Percentiles rank a stretch among this genome's conserved stretches.
phyloP scores from a whole-genome alignment of 768 basidiomycete species.

The Russula compacta region DNA sequence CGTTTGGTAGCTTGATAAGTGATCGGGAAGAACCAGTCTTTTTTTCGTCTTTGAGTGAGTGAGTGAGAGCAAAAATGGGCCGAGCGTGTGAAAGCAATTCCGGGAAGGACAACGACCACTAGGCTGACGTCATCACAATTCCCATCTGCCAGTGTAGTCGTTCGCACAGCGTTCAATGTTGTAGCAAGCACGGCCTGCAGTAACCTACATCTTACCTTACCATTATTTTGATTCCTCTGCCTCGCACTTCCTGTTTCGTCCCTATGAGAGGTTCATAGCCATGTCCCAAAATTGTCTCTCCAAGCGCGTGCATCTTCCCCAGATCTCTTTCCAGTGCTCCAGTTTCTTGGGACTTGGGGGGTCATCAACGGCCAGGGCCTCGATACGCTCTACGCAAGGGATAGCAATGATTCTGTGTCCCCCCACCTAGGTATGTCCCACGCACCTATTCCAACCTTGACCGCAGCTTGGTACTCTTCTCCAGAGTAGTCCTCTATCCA shows the following conservation, averaged over 20 bases:
- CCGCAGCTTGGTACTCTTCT: slow-evolving; percentile 59
- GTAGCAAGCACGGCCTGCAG: no score
- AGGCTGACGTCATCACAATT: no score
- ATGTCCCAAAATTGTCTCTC: slow-evolving; percentile 89
- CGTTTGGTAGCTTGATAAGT: no score
- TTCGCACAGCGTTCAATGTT: no score
- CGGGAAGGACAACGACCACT: no score
- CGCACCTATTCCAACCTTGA: slow-evolving; percentile 65
- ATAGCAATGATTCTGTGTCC: background rate
- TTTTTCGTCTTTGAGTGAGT: no score
- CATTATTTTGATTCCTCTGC: background rate
- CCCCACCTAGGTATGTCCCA: background rate
- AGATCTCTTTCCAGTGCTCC: slow-evolving; percentile 59
- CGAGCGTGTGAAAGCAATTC: no score
- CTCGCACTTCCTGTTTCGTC: background rate
- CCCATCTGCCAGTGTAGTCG: no score
- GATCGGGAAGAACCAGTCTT: no score
- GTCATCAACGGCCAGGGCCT: slow-evolving; percentile 47
- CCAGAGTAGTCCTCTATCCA: slow-evolving; percentile 83
- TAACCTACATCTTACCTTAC: no score
- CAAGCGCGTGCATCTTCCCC: slow-evolving; percentile 65
- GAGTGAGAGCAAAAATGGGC: no score
- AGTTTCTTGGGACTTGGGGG: slow-evolving; percentile 55
- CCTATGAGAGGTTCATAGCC: slow-evolving; percentile 28
- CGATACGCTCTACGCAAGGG: slow-evolving; percentile 56